phyloP scores from a whole-genome alignment of 331 rosid genomes.

The Malus hybrid region DNA sequence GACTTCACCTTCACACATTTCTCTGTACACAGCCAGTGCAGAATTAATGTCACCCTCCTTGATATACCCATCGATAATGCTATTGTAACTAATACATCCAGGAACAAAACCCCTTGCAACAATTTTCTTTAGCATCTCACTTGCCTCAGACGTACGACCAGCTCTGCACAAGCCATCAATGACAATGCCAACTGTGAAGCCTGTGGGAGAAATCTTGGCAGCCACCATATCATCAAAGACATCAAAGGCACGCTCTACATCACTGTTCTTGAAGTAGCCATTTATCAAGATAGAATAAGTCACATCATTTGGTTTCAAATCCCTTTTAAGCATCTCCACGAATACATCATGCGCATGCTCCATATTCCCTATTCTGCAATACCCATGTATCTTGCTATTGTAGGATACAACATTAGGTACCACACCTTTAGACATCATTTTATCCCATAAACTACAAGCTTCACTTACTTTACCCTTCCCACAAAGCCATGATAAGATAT shows the following conservation, averaged over 20 bases:
- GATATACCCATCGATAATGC: slow-evolving; percentile 55
- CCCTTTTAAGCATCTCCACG: slow-evolving; percentile 42
- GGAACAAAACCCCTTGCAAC: slow-evolving; percentile 49
- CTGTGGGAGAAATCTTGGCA: slow-evolving; percentile 48
- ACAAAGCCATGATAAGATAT: slow-evolving; percentile 44
- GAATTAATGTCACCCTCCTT: slow-evolving; percentile 52
- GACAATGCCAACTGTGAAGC: slow-evolving; percentile 32
- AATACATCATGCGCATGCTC: slow-evolving; percentile 36
- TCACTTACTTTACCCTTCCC: slow-evolving; percentile 43
- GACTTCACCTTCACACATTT: slow-evolving; percentile 55
- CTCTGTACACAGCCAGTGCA: slow-evolving; percentile 39
- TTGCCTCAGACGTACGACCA: slow-evolving; percentile 46
- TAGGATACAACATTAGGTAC: slow-evolving; percentile 47
- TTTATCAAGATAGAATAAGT: slow-evolving; percentile 49
- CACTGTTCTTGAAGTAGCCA: slow-evolving; percentile 57
- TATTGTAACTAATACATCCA: slow-evolving; percentile 46
- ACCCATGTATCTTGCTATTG: slow-evolving; percentile 57
- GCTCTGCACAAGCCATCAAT: slow-evolving; percentile 71
- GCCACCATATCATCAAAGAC: slow-evolving; percentile 56
- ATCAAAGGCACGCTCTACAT: slow-evolving; percentile 29
- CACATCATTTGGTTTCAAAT: slow-evolving; percentile 51
- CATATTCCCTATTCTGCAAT: slow-evolving; percentile 48
- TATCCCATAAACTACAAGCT: slow-evolving; percentile 49
- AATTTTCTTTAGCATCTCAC: slow-evolving; percentile 35
- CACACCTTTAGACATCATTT: slow-evolving; percentile 47